Base-by-base conservation (phyloP, 805 yeast species). In the Ogataea polymorpha region DNA sequence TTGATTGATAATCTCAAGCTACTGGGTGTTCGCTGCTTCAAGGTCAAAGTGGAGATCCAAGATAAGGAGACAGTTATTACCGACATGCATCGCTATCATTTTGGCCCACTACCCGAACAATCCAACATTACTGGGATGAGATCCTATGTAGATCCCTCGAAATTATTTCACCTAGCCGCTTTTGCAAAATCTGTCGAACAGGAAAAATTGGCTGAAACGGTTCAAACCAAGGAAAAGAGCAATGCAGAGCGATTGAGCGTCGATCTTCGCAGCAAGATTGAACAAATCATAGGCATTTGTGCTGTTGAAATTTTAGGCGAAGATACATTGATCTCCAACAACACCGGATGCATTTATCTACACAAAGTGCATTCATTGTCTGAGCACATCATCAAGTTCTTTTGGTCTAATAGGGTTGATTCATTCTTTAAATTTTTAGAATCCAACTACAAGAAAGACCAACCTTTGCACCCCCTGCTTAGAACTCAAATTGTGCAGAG, bases 361-460 rank as follows among this genome's bases (percentile, higher is more conserved):
- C 39, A 49, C 12, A 58, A 54, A 40, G 40, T 61, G 24, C 47
- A 50, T 16, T 61, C 64, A 9, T 37, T 61, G 23, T 44, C 57
- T 1, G 62, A 58, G 12, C 61, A 61, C 34, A 48, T 61, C n/a
- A 44, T 60, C 21, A 59, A 58, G 37, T 58, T 57, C 33, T 57
- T 51, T 38, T 61, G 63, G 62, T 45, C 49, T 10, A 53, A 53
- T 33, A 45, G 50, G 18, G 40, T 49, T 6, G 53, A 55, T 3
- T 45, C 52, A 3, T 47, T 61, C 14, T 58, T 49, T 39, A 45
- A 45, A 31, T 56, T 50, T 37, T 32, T 61, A 21, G 50, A 54
- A 37, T 41, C 37, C n/a, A 43, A 43, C 31, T 23, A 27, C 12
- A 17, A 17, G 1, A 12, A 26, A 6, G 35, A 37, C 20, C 28